Conservation (phyloP, 78 protist species). For the Bodo saltans region DNA sequence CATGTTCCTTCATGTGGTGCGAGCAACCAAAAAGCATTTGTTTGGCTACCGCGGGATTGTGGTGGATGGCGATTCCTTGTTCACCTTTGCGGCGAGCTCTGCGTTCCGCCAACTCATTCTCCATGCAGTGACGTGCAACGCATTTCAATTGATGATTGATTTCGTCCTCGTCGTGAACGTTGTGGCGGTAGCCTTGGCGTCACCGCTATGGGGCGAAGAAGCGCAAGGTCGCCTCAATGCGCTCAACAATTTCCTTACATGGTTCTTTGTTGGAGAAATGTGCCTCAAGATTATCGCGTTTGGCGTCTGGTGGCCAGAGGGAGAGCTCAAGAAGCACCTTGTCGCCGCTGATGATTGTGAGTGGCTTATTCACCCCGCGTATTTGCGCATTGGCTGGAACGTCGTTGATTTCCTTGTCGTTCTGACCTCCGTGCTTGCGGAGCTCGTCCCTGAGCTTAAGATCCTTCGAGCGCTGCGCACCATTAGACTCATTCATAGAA, state of each 20-base stretch:
- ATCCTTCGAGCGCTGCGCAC: slow-evolving; percentile 26
- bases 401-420: slow-evolving; percentile 1
- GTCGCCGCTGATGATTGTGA: no score
- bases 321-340: neutral
- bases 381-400: slow-evolving; percentile 30
- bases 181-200: no score
- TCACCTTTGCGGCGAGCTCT: slow-evolving; percentile 10
- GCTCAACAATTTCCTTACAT: neutral
- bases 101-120: neutral
- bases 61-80: neutral
- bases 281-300: neutral
- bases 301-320: neutral
- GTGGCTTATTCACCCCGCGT: no score
- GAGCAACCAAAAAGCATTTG: no score
- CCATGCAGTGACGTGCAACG: neutral
- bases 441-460: neutral
- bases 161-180: neutral
- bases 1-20: no score
- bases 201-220: neutral
- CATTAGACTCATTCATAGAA: neutral
- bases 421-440: neutral
- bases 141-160: neutral
- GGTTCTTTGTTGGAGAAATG: slow-evolving; percentile 20
- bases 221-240: neutral
- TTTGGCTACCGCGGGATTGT: no score